Percentiles rank a stretch among this genome's conserved stretches.
Evolutionary conservation across 495 filamentous ascomycete genomes (phyloP).

Genomic region (Tuber melanosporum): DNA sequence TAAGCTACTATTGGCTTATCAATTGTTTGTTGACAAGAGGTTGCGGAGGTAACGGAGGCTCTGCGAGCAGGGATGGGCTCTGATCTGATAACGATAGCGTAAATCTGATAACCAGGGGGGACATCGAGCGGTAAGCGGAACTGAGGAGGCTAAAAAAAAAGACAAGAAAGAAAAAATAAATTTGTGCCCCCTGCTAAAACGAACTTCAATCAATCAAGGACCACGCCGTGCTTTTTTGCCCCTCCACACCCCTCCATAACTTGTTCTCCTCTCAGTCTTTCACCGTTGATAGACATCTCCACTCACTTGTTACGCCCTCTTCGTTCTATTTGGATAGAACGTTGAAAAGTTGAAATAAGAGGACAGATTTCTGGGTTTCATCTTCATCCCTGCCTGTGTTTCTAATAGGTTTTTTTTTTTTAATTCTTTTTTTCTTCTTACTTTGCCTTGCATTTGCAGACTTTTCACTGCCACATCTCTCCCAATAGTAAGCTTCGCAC

Average conservation of each 20-base stretch:
- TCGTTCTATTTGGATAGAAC: neutral
- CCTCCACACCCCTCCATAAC: conserved; percentile 2
- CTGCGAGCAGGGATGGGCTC: neutral
- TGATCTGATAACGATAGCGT: neutral
- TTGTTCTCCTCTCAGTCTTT: neutral
- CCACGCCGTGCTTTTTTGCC: neutral
- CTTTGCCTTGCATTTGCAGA: conserved; percentile 3
- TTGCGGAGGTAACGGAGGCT: neutral
- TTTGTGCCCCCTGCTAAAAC: conserved; percentile 4
- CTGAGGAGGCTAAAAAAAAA: neutral
- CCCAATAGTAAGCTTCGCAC: neutral
- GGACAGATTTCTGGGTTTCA: conserved; percentile 5
- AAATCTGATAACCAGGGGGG: neutral
- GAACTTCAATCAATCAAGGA: neutral
- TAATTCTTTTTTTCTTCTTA: neutral
- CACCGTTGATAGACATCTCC: neutral
- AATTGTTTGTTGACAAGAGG: neutral
- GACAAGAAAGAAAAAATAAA: neutral
- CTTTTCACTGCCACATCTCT: conserved; percentile 1
- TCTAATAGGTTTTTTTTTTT: neutral
- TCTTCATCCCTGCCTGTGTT: neutral
- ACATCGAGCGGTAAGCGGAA: neutral
- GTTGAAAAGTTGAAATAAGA: neutral
- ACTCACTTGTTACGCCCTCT: conserved; percentile 1
- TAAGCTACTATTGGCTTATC: neutral